Evolutionary conservation across 208 protist genomes (phyloP).

Genomic region (Acanthamoeba castellanii): DNA sequence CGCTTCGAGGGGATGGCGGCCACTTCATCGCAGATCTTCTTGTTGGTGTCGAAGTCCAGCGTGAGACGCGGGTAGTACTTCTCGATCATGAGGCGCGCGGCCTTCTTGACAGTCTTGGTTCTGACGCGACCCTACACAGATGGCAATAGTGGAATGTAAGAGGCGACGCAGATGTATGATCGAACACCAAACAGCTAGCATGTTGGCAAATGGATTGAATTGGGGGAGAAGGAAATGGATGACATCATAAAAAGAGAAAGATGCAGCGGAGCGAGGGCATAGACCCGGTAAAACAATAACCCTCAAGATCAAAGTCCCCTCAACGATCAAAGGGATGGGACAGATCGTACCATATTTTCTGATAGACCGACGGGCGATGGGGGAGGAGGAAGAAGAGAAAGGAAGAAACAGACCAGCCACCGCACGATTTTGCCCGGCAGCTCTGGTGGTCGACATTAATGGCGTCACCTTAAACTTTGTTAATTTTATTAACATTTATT

Average conservation of each 20-base stretch:
- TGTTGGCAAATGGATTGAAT: background rate
- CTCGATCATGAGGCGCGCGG: slow-evolving; percentile 98
- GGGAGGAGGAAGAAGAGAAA: slow-evolving; percentile 63
- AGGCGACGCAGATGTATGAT: background rate
- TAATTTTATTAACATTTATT: background rate
- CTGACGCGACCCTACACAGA: slow-evolving; percentile 97
- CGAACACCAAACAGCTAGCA: background rate
- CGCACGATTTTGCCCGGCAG: background rate
- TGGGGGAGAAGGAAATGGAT: background rate
- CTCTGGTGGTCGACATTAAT: background rate
- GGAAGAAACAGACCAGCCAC: background rate
- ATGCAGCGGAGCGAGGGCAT: background rate
- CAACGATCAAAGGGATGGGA: background rate
- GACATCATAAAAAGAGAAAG: too few relatives aligned
- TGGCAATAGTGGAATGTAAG: background rate
- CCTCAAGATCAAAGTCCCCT: background rate
- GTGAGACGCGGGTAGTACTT: slow-evolving; percentile 99
- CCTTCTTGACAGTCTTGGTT: slow-evolving; percentile 99
- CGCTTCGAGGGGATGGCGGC: slow-evolving; percentile 99
- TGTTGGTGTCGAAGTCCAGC: slow-evolving; percentile 99
- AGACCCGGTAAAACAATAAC: background rate
- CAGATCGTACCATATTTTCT: slow-evolving; percentile 13
- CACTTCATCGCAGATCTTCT: slow-evolving; percentile 96
- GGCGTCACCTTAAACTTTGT: background rate
- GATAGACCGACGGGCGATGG: slow-evolving; percentile 34